Conservation (phyloP, 768 basidiomycete genomes). For the Lyophyllum shimeji region DNA sequence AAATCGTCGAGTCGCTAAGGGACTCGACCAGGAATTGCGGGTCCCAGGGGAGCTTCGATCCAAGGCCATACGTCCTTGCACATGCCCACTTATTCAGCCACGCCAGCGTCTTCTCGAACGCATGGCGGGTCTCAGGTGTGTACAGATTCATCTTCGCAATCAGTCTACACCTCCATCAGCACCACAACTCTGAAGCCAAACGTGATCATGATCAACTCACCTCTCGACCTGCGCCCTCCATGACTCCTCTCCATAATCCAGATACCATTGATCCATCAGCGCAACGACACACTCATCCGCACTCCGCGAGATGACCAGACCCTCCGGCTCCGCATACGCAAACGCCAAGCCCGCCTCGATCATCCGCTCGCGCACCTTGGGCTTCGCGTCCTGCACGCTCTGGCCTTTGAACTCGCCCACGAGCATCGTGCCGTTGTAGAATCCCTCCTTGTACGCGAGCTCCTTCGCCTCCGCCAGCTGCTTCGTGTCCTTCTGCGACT, state of each 20-base stretch:
- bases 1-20: slow-evolving; percentile 95
- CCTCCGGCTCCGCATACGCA: slow-evolving; percentile 95
- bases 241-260: slow-evolving; percentile 91
- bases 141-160: slow-evolving; percentile 89
- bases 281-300: slow-evolving; percentile 98
- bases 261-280: slow-evolving; percentile 98
- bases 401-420: slow-evolving; percentile 90
- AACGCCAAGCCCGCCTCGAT: slow-evolving; percentile 78
- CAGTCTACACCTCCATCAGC: slow-evolving; percentile 45
- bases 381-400: slow-evolving; percentile 89
- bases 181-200: background rate
- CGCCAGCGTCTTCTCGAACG: slow-evolving; percentile 85
- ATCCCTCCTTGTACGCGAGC: slow-evolving; percentile 97
- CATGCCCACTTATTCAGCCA: slow-evolving; percentile 99
- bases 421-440: slow-evolving; percentile 91
- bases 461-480: slow-evolving; percentile 97
- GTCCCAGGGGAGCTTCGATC: slow-evolving; percentile 96
- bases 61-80: slow-evolving; percentile 95
- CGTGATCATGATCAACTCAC: slow-evolving; percentile 41
- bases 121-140: slow-evolving; percentile 87
- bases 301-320: slow-evolving; percentile 82
- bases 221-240: slow-evolving; percentile 88
- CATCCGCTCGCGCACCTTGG: slow-evolving; percentile 81
- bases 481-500: slow-evolving; percentile 91
- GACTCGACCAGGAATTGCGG: slow-evolving; percentile 95